phyloP scores from a whole-genome alignment of 73 alveolate genomes.

The Paramecium sonneborni region DNA sequence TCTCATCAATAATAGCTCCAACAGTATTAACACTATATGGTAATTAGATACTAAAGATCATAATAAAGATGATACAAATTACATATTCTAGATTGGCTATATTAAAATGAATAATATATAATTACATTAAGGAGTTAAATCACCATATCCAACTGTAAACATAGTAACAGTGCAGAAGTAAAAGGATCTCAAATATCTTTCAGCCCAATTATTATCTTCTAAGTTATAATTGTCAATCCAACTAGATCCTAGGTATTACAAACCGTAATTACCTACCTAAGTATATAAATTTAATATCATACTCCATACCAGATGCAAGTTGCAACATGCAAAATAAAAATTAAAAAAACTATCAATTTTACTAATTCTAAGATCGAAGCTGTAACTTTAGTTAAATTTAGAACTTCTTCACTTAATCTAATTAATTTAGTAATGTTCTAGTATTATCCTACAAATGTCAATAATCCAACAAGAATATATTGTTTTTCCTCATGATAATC shows the following conservation, averaged over 20 bases:
- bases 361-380: slow-evolving; percentile 21
- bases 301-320: slow-evolving; percentile 47
- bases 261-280: neutral
- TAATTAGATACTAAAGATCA: slow-evolving; percentile 28
- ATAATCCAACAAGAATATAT: slow-evolving; percentile 8
- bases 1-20: slow-evolving; percentile 35
- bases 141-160: slow-evolving; percentile 65
- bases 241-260: neutral
- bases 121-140: slow-evolving; percentile 36
- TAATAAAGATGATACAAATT: neutral
- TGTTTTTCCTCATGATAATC: neutral
- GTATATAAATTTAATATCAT: neutral
- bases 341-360: neutral
- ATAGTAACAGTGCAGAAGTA: slow-evolving; percentile 54
- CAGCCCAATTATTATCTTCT: slow-evolving; percentile 21
- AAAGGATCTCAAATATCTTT: slow-evolving; percentile 44
- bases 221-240: neutral
- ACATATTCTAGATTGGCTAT: slow-evolving; percentile 7
- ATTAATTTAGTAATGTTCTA: neutral
- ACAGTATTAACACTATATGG: slow-evolving; percentile 51
- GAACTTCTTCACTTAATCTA: slow-evolving; percentile 4
- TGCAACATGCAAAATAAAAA: slow-evolving; percentile 6
- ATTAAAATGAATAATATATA: neutral
- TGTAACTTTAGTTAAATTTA: slow-evolving; percentile 14
- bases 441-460: slow-evolving; percentile 4